phyloP scores from a whole-genome alignment of 2,329 filamentous ascomycete genomes.

The Myrmaecium sp. region DNA sequence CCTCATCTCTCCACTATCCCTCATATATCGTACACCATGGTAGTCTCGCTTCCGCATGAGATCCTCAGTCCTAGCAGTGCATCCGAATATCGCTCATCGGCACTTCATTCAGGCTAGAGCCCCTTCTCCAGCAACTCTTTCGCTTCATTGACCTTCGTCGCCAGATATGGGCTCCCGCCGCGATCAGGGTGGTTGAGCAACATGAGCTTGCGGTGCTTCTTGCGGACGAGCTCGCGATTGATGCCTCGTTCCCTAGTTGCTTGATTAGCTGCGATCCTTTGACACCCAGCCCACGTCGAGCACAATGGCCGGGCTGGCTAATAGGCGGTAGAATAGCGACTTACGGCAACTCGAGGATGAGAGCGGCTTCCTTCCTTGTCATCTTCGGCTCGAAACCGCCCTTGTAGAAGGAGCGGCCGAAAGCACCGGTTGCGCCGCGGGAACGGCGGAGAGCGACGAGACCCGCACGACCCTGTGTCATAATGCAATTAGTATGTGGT shows the following conservation, averaged over 20 bases:
- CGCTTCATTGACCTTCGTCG: constrained; percentile 96
- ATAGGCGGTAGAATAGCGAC: constrained; percentile 17
- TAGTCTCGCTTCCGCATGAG: too few relatives aligned
- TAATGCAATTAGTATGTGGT: constrained; percentile 6
- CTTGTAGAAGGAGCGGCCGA: constrained; percentile 93
- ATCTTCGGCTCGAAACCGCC: constrained; percentile 95
- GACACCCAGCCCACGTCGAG: not conserved
- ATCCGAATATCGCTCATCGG: too few relatives aligned
- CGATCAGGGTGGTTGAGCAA: constrained; percentile 95
- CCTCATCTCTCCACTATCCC: too few relatives aligned
- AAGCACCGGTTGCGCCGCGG: constrained; percentile 46
- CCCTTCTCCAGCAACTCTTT: constrained; percentile 94
- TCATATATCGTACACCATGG: too few relatives aligned
- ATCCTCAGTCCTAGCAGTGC: too few relatives aligned
- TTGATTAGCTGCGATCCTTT: too few relatives aligned
- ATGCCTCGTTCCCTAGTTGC: constrained; percentile 58
- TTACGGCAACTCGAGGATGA: constrained; percentile 84
- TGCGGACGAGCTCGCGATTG: constrained; percentile 86
- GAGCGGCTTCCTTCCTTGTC: constrained; percentile 75
- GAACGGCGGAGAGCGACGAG: constrained; percentile 77
- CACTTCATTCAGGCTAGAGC: too few relatives aligned
- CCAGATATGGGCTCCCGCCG: constrained; percentile 87
- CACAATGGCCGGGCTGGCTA: too few relatives aligned
- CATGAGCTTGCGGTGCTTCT: constrained; percentile 91
- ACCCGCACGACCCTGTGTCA: constrained; percentile 76